phyloP scores from a whole-genome alignment of 257 asterid species.

The Nemophila menziesii region DNA sequence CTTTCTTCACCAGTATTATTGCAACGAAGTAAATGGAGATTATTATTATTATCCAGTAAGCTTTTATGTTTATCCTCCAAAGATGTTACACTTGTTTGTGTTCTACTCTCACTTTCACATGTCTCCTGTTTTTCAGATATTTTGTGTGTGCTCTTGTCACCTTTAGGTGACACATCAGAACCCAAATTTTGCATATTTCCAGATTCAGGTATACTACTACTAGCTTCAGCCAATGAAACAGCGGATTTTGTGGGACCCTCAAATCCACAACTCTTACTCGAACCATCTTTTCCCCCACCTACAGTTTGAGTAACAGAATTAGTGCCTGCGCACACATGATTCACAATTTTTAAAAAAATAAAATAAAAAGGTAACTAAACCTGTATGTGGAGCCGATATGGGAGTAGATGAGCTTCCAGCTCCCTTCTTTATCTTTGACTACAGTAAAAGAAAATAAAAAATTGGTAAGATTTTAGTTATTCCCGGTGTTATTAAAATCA shows the following conservation, averaged over 20 bases:
- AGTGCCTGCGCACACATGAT: background rate
- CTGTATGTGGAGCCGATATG: constrained; percentile 34
- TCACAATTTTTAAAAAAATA: background rate
- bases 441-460: too few relatives aligned
- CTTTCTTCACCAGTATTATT: constrained; percentile 10
- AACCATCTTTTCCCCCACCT: constrained; percentile 63
- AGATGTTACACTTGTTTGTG: constrained; percentile 14
- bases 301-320: constrained; percentile 3
- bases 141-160: constrained; percentile 8
- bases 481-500: too few relatives aligned
- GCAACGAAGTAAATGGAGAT: constrained; percentile 16
- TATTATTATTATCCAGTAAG: constrained; percentile 7
- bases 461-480: too few relatives aligned
- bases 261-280: constrained; percentile 28
- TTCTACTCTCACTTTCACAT: constrained; percentile 17
- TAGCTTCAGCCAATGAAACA: constrained; percentile 31
- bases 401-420: constrained; percentile 38
- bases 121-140: constrained; percentile 11
- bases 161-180: constrained; percentile 14
- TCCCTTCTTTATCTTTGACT: constrained; percentile 71
- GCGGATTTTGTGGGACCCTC: constrained; percentile 26
- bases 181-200: constrained; percentile 9
- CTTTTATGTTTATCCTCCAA: constrained; percentile 17
- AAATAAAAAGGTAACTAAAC: constrained; percentile 23
- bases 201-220: constrained; percentile 21